Conservation (phyloP, 1,284 basidiomycete genomes). For the Puccinia novopanici region DNA sequence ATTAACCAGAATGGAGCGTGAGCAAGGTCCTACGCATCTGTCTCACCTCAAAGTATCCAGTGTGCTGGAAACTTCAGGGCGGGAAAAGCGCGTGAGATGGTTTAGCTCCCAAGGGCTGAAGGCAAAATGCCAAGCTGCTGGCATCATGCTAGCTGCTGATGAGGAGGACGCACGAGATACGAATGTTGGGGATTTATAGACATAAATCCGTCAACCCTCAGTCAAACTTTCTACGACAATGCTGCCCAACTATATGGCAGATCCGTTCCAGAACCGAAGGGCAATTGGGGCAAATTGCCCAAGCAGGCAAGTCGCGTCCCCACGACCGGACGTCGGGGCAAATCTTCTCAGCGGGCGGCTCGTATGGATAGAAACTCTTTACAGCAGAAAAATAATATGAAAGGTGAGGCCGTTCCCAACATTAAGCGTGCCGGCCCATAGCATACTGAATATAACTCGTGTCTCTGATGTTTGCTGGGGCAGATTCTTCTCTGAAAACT, state of each 20-base stretch:
- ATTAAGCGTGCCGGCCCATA: slow-evolving; percentile 1
- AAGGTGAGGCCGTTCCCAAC: not conserved
- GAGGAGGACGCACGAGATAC: not conserved
- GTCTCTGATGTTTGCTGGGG: not conserved
- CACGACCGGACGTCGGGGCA: slow-evolving; percentile 14
- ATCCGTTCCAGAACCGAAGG: slow-evolving; percentile 40
- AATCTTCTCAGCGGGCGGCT: slow-evolving; percentile 23
- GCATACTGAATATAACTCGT: not conserved
- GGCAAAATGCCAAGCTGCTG: slow-evolving; percentile 32
- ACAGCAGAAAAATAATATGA: not conserved
- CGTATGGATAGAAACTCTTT: not conserved
- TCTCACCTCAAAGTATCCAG: slow-evolving; percentile 69
- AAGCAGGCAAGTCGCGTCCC: slow-evolving; percentile 12
- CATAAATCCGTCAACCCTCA: slow-evolving; percentile 28
- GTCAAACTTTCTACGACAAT: slow-evolving; percentile 37
- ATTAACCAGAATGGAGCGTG: slow-evolving; percentile 69
- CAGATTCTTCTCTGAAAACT: not conserved
- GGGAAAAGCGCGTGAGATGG: slow-evolving; percentile 76
- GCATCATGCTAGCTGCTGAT: slow-evolving; percentile 33
- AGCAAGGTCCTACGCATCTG: slow-evolving; percentile 69
- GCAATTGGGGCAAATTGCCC: slow-evolving; percentile 25
- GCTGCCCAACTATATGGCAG: slow-evolving; percentile 31
- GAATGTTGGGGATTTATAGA: slow-evolving; percentile 33
- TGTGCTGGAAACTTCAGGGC: slow-evolving; percentile 72
- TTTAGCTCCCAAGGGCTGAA: slow-evolving; percentile 61